Percentiles rank a stretch among this genome's conserved stretches.
phyloP scores from a whole-genome alignment of 2,329 filamentous ascomycete species.

The Gnomoniopsis sp. region DNA sequence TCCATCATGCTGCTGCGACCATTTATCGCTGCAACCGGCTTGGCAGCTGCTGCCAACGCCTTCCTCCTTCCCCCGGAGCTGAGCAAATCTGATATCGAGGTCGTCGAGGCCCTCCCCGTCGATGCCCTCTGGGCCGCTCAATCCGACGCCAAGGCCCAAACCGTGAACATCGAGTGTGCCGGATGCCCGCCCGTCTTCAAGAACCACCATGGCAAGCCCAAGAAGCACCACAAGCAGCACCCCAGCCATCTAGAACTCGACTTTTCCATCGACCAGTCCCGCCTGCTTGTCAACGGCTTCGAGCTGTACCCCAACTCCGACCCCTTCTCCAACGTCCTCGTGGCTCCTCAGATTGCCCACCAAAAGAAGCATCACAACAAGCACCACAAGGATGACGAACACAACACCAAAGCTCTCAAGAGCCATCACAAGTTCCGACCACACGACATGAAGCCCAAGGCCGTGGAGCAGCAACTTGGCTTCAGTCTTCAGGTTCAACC shows the following conservation, averaged over 20 bases:
- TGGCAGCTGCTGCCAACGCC: slow-evolving; percentile 35
- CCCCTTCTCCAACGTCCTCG: slow-evolving; percentile 40
- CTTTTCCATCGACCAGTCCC: slow-evolving; percentile 48
- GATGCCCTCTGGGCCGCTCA: neutral
- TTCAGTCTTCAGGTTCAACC: slow-evolving; percentile 44
- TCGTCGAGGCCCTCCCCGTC: slow-evolving; percentile 37
- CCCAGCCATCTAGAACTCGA: slow-evolving; percentile 47
- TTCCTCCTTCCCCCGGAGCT: slow-evolving; percentile 54
- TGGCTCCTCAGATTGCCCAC: slow-evolving; percentile 43
- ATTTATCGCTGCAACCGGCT: slow-evolving; percentile 40
- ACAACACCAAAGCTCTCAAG: slow-evolving; percentile 19
- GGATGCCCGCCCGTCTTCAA: slow-evolving; percentile 44
- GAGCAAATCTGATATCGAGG: slow-evolving; percentile 37
- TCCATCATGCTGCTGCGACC: slow-evolving; percentile 35
- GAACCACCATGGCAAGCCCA: slow-evolving; percentile 24
- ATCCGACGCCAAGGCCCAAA: slow-evolving; percentile 28
- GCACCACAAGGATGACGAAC: slow-evolving; percentile 24
- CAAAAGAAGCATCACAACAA: slow-evolving; percentile 26
- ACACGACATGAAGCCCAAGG: slow-evolving; percentile 21
- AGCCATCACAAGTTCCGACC: slow-evolving; percentile 20
- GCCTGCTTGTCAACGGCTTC: slow-evolving; percentile 56
- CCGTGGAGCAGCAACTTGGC: slow-evolving; percentile 37
- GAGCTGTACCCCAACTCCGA: slow-evolving; percentile 56
- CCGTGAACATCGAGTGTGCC: slow-evolving; percentile 49
- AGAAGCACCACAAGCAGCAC: slow-evolving; percentile 22